Conservation (phyloP, 2,329 filamentous ascomycete genomes). For the Penicillium palitans region DNA sequence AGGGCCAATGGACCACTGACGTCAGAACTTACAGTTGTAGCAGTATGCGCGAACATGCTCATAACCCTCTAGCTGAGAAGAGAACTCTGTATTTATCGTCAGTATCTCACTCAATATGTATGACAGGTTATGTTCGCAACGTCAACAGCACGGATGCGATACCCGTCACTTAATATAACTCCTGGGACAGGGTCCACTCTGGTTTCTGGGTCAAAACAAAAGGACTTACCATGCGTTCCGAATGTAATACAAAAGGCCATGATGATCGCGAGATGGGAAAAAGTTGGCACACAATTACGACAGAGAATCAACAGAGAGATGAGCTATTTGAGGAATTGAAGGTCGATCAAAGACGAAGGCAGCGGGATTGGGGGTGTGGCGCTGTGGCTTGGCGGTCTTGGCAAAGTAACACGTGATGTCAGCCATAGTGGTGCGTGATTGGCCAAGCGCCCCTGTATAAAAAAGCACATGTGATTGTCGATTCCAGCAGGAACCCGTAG, state of each 20-base stretch:
- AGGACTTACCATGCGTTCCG: slow-evolving; percentile 41
- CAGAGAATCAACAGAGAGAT: neutral
- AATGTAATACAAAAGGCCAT: slow-evolving; percentile 49
- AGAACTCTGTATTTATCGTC: slow-evolving; percentile 41
- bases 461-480: neutral
- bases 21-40: slow-evolving; percentile 43
- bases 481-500: neutral
- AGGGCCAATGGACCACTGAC: slow-evolving; percentile 1
- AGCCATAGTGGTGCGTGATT: slow-evolving; percentile 14
- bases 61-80: slow-evolving; percentile 47
- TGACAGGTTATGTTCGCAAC: slow-evolving; percentile 6
- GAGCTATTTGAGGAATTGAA: slow-evolving; percentile 9
- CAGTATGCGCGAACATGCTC: slow-evolving; percentile 49
- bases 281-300: neutral
- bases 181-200: slow-evolving; percentile 13
- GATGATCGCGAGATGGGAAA: slow-evolving; percentile 6
- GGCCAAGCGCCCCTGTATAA: slow-evolving; percentile 6
- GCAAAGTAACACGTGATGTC: slow-evolving; percentile 29
- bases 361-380: slow-evolving; percentile 34
- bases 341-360: slow-evolving; percentile 26
- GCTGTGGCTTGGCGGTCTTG: slow-evolving; percentile 36
- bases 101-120: slow-evolving; percentile 10
- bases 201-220: slow-evolving; percentile 5
- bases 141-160: slow-evolving; percentile 1
- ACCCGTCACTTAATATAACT: slow-evolving; percentile 3